phyloP scores from a whole-genome alignment of 495 filamentous ascomycete species.

The Durotheca rogersii region DNA sequence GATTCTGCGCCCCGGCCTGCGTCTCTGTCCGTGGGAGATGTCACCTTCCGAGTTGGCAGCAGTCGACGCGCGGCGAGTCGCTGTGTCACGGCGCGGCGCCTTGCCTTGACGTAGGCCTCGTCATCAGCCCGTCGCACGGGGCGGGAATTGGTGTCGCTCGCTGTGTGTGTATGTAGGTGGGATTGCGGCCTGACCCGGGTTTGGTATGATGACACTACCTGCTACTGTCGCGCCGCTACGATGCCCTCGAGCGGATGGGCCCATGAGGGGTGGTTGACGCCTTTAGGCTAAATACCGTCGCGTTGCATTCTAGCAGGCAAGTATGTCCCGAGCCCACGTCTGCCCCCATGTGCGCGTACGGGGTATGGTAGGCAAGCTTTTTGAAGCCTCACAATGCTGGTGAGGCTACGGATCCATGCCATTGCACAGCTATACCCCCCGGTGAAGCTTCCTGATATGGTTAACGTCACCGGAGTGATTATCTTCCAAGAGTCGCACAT shows the following conservation, averaged over 20 bases:
- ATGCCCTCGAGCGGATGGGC: not conserved
- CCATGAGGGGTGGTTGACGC: not conserved
- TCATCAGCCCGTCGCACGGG: not conserved
- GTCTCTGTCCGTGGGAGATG: no score
- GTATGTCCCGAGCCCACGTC: no score
- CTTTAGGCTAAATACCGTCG: not conserved
- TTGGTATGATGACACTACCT: no score
- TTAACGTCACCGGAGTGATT: constrained; percentile 9
- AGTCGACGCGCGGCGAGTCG: not conserved
- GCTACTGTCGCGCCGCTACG: not conserved
- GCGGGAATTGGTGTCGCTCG: no score
- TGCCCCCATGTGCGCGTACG: no score
- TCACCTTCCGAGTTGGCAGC: not conserved
- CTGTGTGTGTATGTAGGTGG: no score
- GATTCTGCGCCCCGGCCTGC: no score
- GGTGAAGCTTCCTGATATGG: constrained; percentile 11
- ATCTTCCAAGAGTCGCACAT: not conserved
- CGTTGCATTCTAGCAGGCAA: not conserved
- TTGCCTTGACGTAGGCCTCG: not conserved
- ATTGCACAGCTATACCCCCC: no score
- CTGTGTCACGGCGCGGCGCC: no score
- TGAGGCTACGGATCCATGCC: no score
- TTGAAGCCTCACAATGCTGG: not conserved
- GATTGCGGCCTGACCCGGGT: not conserved
- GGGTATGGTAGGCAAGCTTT: not conserved